phyloP scores from a whole-genome alignment of 768 basidiomycete species.

The Panaeolus cyanescens region DNA sequence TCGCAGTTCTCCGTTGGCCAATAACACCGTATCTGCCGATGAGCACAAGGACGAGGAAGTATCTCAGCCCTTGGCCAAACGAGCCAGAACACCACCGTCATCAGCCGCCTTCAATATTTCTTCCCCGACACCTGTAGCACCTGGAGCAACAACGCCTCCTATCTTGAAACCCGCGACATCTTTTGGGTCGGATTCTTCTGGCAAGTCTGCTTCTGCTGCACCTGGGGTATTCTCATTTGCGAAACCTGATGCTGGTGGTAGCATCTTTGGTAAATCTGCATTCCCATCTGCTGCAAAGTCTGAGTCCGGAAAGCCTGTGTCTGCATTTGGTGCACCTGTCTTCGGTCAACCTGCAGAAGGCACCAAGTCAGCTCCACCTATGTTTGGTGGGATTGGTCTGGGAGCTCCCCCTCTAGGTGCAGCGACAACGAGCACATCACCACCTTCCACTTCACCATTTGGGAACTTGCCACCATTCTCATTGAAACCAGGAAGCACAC shows the following conservation, averaged over 20 bases:
- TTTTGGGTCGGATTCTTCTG: neutral
- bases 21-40: conserved; percentile 43
- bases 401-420: conserved; percentile 1
- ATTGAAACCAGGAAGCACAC: neutral
- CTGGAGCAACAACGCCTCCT: neutral
- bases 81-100: conserved; percentile 54
- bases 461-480: neutral
- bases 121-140: conserved; percentile 7
- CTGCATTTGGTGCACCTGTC: neutral
- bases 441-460: neutral
- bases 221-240: conserved; percentile 5
- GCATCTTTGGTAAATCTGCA: neutral
- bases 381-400: neutral
- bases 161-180: neutral
- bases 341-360: neutral
- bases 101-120: conserved; percentile 15
- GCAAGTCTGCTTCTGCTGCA: conserved; percentile 6
- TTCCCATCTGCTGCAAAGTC: neutral
- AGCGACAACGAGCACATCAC: neutral
- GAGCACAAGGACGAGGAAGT: conserved; percentile 46
- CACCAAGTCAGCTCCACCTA: neutral
- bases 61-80: conserved; percentile 20
- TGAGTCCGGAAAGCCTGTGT: neutral
- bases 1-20: conserved; percentile 79
- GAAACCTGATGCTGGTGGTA: too few relatives aligned